A percentile compares a stretch with the other conserved stretches of the same genome.
phyloP scores from a whole-genome alignment of 1,284 basidiomycete species.

The Nidula niveotomentosa region DNA sequence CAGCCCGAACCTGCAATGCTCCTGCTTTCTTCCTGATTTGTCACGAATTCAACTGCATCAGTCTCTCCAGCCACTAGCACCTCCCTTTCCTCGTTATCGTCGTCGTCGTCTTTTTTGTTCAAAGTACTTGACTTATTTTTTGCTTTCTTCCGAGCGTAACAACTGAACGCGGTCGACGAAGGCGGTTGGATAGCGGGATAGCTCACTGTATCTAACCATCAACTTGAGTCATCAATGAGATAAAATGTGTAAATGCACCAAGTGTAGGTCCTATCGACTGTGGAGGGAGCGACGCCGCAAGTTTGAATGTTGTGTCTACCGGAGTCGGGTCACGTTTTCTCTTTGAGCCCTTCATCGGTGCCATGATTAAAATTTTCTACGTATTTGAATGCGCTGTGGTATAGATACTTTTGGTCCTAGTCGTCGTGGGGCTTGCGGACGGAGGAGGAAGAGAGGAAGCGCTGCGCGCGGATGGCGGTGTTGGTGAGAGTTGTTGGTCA shows the following conservation, averaged over 20 bases:
- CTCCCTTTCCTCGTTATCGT: conserved; percentile 28
- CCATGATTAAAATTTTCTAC: conserved; percentile 14
- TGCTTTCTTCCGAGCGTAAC: conserved; percentile 51
- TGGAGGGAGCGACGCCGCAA: conserved; percentile 39
- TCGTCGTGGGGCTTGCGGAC: conserved; percentile 1
- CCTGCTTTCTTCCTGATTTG: conserved; percentile 67
- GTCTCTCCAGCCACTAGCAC: conserved; percentile 48
- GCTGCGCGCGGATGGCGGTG: conserved; percentile 1
- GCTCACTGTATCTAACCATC: conserved; percentile 48
- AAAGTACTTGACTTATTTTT: conserved; percentile 16
- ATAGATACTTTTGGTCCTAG: not conserved
- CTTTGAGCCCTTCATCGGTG: conserved; percentile 41
- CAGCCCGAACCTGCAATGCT: conserved; percentile 54
- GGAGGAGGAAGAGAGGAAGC: not conserved
- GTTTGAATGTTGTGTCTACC: conserved; percentile 39
- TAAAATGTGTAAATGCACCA: conserved; percentile 44
- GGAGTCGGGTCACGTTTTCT: conserved; percentile 50
- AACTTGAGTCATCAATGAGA: conserved; percentile 13
- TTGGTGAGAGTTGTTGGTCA: conserved; percentile 1
- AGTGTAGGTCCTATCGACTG: conserved; percentile 65
- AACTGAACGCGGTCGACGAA: conserved; percentile 60
- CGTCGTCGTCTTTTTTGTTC: conserved; percentile 20
- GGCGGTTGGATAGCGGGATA: conserved; percentile 73
- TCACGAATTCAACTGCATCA: conserved; percentile 53
- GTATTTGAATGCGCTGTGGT: not conserved